Base-by-base conservation (phyloP, 192 early-diverging fungal species). In the Spizellomyces punctatus region DNA sequence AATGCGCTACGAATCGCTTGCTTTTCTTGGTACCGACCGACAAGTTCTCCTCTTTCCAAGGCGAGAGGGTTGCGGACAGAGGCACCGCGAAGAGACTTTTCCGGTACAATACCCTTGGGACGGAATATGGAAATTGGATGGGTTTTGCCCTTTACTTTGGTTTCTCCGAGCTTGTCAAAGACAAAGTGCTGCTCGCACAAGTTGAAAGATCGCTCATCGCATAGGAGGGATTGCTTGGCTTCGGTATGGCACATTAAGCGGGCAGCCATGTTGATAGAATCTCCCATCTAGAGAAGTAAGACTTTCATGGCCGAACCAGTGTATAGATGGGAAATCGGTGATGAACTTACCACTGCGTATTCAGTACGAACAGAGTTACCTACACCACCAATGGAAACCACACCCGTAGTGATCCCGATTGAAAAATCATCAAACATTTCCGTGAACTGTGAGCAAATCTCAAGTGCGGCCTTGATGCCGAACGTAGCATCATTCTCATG, bases 211-310 rank as follows among this genome's bases (percentile, higher is more conserved):
- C 73, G 70, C 46, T 85, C 82, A 61, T 85, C 84, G 67, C 84
- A 86, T 10, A 85, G 52, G 12, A 85, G 76, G 10, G 73, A 60
- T 19, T 52, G 48, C 16, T 63, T 58, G 44, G 78, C 78, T n/a
- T 73, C 73, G 6, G 44, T 46, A 5, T 69, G 73, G 56, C 75
- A 84, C 84, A 85, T 85, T 16, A 85, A 56, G 10, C 84, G 73
- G 6, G 84, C 84, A 5, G 84, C 84, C 84, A 85, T 85, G 62
- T 85, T 85, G 52, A 85, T 85, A 8, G 84, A 81, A 59, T 85
- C 84, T 22, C 84, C 84, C 84, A 85, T 85, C 84, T 85, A 42
- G 14, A 44, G 14, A 61, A 17, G 9, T n/a, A 61, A 56, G 6
- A 56, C 54, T 19, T 56, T 7, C n/a, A 36, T 36, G 27, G 27